Conservation (phyloP, 306 rosid genomes). For the Sesbania bispinosa region DNA sequence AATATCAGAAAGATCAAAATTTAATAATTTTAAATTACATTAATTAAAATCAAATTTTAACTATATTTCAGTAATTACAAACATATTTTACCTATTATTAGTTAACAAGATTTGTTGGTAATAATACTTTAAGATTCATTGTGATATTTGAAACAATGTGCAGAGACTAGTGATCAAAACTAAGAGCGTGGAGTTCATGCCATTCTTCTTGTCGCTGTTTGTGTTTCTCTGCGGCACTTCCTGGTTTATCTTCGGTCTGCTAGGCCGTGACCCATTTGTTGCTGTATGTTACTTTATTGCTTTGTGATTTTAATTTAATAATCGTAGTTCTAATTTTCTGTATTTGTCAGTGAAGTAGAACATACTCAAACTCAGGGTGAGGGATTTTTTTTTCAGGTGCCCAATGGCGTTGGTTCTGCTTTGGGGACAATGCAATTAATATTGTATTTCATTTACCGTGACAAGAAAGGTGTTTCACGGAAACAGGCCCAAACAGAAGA, state of each 20-base stretch:
- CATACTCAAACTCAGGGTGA: neutral
- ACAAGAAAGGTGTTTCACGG: constrained; percentile 26
- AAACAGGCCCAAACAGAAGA: constrained; percentile 40
- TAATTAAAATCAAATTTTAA: too few species aligned
- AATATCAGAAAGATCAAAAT: too few species aligned
- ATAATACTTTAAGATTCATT: too few species aligned
- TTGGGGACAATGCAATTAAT: constrained; percentile 68
- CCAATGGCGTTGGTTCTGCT: constrained; percentile 63
- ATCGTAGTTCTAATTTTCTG: neutral
- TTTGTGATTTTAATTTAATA: neutral
- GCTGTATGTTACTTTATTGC: constrained; percentile 50
- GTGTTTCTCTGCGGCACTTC: constrained; percentile 88
- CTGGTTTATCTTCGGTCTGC: constrained; percentile 77
- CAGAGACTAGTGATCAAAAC: constrained; percentile 81
- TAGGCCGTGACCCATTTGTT: constrained; percentile 84
- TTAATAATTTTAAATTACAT: too few species aligned
- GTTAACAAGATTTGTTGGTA: too few species aligned
- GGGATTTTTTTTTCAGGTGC: constrained; percentile 44
- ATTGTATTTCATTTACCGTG: constrained; percentile 69
- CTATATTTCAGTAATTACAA: too few species aligned
- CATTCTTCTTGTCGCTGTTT: constrained; percentile 80
- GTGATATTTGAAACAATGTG: constrained; percentile 16
- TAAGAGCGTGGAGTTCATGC: constrained; percentile 91
- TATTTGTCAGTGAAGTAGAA: neutral
- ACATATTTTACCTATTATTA: too few species aligned